These are phyloP conservation scores for Geosmithia morbida DNA, from an alignment of 2,329 filamentous ascomycete species.

Conservation along the genomic window DNA sequence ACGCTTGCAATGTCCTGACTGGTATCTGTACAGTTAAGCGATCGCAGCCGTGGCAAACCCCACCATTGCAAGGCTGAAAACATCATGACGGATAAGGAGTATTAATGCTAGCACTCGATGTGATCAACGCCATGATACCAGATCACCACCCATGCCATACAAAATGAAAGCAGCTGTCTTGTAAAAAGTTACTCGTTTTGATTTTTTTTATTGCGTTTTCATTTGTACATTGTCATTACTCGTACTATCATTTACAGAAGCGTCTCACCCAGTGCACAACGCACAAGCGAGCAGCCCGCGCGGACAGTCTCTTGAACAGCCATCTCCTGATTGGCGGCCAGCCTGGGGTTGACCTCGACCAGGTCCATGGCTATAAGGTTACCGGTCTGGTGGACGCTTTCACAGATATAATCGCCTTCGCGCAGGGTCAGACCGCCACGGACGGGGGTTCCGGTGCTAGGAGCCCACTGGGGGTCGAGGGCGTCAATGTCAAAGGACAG, in stretches of 20 bases:
- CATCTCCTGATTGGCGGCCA: conserved; percentile 42
- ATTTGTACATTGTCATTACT: not conserved
- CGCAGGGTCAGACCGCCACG: conserved; percentile 83
- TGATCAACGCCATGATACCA: too few species aligned
- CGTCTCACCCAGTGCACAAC: conserved; percentile 86
- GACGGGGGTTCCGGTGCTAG: conserved; percentile 89
- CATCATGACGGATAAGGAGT: too few species aligned
- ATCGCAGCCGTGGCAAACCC: too few species aligned
- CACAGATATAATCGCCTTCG: conserved; percentile 95
- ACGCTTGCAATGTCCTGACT: too few species aligned
- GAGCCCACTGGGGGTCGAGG: conserved; percentile 89
- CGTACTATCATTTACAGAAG: conserved; percentile 41
- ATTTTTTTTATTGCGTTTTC: not conserved
- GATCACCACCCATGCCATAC: too few species aligned
- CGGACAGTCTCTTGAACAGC: conserved; percentile 78
- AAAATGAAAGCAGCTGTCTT: too few species aligned
- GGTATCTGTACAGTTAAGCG: too few species aligned
- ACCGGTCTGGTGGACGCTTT: conserved; percentile 68
- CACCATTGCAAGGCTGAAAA: too few species aligned
- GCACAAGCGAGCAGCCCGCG: conserved; percentile 79
- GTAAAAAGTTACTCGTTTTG: too few species aligned
- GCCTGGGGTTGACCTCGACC: conserved; percentile 66
- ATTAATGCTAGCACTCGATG: too few species aligned
- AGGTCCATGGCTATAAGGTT: conserved; percentile 67
- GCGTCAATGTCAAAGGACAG: conserved; percentile 96